Conservation (phyloP, 2,329 filamentous ascomycete genomes). For the Cordyceps javanica region DNA sequence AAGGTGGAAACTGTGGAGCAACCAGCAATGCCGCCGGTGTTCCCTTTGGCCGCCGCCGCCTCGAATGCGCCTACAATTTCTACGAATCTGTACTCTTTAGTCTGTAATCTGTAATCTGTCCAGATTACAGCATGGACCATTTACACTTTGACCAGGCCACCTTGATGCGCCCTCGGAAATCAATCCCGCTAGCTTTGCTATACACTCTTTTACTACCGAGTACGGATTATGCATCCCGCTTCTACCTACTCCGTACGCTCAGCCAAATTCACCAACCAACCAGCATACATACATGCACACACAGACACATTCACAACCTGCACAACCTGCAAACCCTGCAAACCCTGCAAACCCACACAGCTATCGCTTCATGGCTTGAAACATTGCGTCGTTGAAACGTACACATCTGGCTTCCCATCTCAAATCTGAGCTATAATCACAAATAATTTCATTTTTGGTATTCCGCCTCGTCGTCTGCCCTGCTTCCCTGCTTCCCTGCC, state of each 20-base stretch:
- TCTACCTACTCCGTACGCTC: no score
- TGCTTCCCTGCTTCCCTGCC: not conserved
- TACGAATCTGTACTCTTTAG: no score
- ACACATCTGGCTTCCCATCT: conserved; percentile 9
- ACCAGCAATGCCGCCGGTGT: not conserved
- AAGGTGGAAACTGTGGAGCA: not conserved
- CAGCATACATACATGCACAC: not conserved
- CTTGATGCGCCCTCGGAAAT: not conserved
- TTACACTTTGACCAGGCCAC: no score
- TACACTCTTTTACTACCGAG: no score
- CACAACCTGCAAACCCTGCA: not conserved
- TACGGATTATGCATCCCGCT: no score
- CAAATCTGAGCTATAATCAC: conserved; percentile 9
- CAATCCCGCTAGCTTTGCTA: not conserved
- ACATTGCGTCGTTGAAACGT: conserved; percentile 10
- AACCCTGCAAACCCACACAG: not conserved
- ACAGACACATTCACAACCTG: not conserved
- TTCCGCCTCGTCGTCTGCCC: not conserved
- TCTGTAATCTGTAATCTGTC: no score
- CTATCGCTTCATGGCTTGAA: not conserved
- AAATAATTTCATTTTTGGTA: conserved; percentile 9
- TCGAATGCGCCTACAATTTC: no score
- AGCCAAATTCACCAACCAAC: no score
- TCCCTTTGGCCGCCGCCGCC: not conserved
- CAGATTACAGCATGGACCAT: no score